phyloP scores from a whole-genome alignment of 2,329 filamentous ascomycete genomes.

The Colletotrichum musicola region DNA sequence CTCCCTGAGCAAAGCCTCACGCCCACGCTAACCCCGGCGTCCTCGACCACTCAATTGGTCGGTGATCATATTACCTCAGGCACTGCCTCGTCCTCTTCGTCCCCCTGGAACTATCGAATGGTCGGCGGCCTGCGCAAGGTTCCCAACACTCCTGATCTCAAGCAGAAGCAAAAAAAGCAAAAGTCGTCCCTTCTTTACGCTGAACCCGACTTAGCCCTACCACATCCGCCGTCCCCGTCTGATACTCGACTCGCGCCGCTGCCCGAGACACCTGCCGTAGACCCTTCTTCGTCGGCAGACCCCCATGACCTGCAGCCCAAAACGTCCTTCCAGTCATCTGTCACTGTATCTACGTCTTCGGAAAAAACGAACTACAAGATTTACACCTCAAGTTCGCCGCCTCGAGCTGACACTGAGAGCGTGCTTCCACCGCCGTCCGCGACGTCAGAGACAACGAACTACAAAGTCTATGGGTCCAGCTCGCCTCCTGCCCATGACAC shows the following conservation, averaged over 20 bases:
- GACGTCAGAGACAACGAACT: conserved; percentile 64
- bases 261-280: conserved; percentile 43
- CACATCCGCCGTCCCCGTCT: conserved; percentile 39
- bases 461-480: conserved; percentile 65
- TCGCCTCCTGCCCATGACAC: conserved; percentile 55
- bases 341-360: conserved; percentile 58
- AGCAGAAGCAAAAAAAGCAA: conserved; percentile 57
- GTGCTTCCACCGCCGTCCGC: conserved; percentile 53
- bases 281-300: conserved; percentile 14
- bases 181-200: conserved; percentile 37
- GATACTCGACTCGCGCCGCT: conserved; percentile 49
- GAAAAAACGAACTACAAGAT: conserved; percentile 69
- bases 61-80: conserved; percentile 48
- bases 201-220: conserved; percentile 25
- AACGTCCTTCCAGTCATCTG: conserved; percentile 45
- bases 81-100: conserved; percentile 43
- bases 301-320: conserved; percentile 41
- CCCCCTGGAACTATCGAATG: conserved; percentile 67
- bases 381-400: conserved; percentile 61
- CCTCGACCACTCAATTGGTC: conserved; percentile 50
- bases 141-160: conserved; percentile 56
- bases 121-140: conserved; percentile 69
- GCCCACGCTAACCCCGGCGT: conserved; percentile 48
- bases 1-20: conserved; percentile 59
- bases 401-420: conserved; percentile 54